These are phyloP conservation scores for Lanmaoa rubissima DNA, from an alignment of 768 basidiomycete genomes.

Conservation along the genomic window DNA sequence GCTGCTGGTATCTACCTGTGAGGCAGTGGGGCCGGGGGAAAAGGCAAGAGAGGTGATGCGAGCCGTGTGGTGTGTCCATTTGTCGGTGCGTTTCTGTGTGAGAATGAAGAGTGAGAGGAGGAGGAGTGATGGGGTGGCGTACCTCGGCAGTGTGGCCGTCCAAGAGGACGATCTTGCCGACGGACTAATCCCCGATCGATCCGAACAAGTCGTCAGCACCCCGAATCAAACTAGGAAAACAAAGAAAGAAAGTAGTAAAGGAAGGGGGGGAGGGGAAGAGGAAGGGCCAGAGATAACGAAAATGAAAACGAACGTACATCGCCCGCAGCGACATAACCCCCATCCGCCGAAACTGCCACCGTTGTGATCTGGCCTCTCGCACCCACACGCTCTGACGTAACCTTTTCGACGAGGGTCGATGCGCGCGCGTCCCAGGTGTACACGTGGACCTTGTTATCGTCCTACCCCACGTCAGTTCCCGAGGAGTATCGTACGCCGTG, in stretches of 20 bases:
- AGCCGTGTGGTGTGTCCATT: constrained; percentile 86
- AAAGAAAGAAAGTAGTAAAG: neutral
- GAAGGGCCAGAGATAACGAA: neutral
- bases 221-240: neutral
- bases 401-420: constrained; percentile 47
- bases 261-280: neutral
- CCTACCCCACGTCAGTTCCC: constrained; percentile 5
- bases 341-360: constrained; percentile 79
- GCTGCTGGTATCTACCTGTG: no score
- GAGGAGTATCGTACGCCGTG: neutral
- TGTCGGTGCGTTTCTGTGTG: constrained; percentile 58
- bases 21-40: constrained; percentile 35
- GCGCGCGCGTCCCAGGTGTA: constrained; percentile 68
- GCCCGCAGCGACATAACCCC: constrained; percentile 71
- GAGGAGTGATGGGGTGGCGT: neutral
- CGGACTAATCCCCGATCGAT: constrained; percentile 47
- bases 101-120: neutral
- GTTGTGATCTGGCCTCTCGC: constrained; percentile 58
- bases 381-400: constrained; percentile 62
- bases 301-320: constrained; percentile 56
- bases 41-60: constrained; percentile 68
- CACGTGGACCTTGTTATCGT: constrained; percentile 77
- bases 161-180: constrained; percentile 78
- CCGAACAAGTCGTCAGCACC: neutral
- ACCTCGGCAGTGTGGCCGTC: constrained; percentile 63